phyloP scores from a whole-genome alignment of 148 eudicot genomes.

The Camellia sinensis region DNA sequence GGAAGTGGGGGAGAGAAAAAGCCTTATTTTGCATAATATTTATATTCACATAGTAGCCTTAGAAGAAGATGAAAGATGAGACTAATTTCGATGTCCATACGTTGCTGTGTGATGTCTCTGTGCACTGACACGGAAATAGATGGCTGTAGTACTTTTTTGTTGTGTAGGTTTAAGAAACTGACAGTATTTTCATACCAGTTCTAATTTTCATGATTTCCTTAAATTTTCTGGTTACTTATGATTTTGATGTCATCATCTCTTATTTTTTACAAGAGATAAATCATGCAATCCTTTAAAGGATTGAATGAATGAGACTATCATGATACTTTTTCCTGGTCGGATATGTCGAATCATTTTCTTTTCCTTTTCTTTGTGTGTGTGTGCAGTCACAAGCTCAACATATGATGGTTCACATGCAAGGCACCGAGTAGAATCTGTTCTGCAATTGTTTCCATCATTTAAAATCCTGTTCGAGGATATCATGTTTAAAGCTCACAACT shows the following conservation, averaged over 20 bases:
- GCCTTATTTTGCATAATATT: too few species aligned
- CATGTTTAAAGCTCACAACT: background rate
- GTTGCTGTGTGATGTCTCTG: too few species aligned
- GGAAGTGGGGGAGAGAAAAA: too few species aligned
- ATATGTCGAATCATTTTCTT: background rate
- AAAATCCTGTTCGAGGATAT: background rate
- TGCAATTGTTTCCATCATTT: background rate
- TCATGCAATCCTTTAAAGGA: background rate
- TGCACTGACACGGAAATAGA: too few species aligned
- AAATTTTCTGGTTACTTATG: background rate
- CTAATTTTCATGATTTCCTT: background rate
- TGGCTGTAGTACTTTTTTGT: too few species aligned
- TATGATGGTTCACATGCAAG: constrained; percentile 54
- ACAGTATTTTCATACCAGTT: too few species aligned
- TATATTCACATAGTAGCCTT: too few species aligned
- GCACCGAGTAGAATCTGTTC: constrained; percentile 33
- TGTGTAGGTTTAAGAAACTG: too few species aligned
- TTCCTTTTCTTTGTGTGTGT: background rate
- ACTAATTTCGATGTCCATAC: too few species aligned
- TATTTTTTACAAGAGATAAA: background rate
- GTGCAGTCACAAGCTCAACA: constrained; percentile 38
- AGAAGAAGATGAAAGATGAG: too few species aligned
- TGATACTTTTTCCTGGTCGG: background rate
- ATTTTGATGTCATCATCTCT: background rate
- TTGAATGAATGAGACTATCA: background rate